Evolutionary conservation across 208 protist species (phyloP).

Genomic region (Vickermania ingenoplastis): DNA sequence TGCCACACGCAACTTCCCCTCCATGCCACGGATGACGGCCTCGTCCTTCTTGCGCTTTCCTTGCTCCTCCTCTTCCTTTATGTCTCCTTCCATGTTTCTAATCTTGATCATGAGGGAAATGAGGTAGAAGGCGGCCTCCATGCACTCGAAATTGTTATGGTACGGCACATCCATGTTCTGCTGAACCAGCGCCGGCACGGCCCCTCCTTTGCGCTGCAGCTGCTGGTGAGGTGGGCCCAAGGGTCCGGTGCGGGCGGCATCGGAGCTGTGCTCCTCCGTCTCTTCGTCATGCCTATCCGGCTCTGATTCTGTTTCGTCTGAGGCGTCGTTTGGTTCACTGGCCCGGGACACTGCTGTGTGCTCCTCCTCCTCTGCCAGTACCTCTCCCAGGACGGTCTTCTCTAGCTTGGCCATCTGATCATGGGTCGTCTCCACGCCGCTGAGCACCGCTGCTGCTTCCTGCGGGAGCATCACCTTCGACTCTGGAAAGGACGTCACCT

Average conservation of each 20-base stretch:
- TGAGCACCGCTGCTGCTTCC: conserved; percentile 69
- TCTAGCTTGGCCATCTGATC: conserved; percentile 89
- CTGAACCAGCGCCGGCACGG: neutral
- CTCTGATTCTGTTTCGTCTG: neutral
- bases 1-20: conserved; percentile 66
- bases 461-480: conserved; percentile 57
- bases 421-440: conserved; percentile 59
- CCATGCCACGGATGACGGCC: conserved; percentile 71
- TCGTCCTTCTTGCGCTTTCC: conserved; percentile 73
- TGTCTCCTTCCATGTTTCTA: conserved; percentile 77
- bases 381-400: conserved; percentile 68
- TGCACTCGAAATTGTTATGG: conserved; percentile 82
- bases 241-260: neutral
- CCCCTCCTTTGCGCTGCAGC: too few relatives aligned
- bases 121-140: conserved; percentile 86
- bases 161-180: conserved; percentile 29
- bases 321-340: neutral
- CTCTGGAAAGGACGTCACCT: conserved; percentile 59
- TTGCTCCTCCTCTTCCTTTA: conserved; percentile 85
- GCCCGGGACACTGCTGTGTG: too few relatives aligned
- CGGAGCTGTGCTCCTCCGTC: neutral
- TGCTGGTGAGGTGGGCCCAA: too few relatives aligned
- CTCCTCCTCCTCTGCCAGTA: conserved; percentile 33
- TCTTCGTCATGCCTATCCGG: neutral
- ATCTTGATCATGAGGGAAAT: conserved; percentile 76